Percentiles rank a stretch among this genome's conserved stretches.
These are phyloP conservation scores for Cochliopodium minus DNA, from an alignment of 208 protist species.

Conservation along the genomic window DNA sequence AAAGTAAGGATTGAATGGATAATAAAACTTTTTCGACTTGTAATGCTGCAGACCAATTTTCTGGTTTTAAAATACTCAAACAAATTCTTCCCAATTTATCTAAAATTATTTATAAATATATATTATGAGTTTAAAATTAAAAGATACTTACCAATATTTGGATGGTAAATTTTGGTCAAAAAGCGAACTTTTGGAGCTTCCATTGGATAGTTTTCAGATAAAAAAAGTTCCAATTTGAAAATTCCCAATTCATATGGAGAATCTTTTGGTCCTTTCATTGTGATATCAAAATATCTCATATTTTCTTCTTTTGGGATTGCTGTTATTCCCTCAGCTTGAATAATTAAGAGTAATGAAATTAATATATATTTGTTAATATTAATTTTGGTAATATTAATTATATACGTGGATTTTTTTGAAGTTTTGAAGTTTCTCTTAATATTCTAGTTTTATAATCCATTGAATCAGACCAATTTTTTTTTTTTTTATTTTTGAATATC, in stretches of 20 bases:
- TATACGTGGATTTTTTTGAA: too few species aligned
- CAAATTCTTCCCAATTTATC: conserved; percentile 66
- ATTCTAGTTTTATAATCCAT: too few species aligned
- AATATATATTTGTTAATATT: too few species aligned
- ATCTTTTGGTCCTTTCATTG: conserved; percentile 40
- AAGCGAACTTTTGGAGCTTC: conserved; percentile 55
- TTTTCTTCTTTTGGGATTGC: conserved; percentile 43
- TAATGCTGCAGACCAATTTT: conserved; percentile 77
- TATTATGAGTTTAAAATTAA: too few species aligned
- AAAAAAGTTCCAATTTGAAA: conserved; percentile 69
- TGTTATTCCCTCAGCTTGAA: conserved; percentile 18
- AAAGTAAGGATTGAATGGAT: conserved; percentile 46
- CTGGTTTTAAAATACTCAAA: conserved; percentile 78
- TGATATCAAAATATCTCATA: conserved; percentile 55
- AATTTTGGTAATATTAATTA: too few species aligned
- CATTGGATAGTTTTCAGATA: conserved; percentile 73
- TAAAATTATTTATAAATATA: too few species aligned
- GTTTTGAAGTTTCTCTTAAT: too few species aligned
- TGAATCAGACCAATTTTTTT: too few species aligned
- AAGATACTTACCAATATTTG: too few species aligned
- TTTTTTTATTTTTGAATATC: too few species aligned
- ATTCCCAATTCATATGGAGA: conserved; percentile 46
- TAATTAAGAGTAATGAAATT: too few species aligned
- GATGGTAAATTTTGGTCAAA: conserved; percentile 68
- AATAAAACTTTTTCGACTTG: conserved; percentile 63